Evolutionary conservation across 2,329 filamentous ascomycete genomes (phyloP), one percentile per base, ranked within the genome.

Genomic region (Coniochaeta ligniaria): DNA sequence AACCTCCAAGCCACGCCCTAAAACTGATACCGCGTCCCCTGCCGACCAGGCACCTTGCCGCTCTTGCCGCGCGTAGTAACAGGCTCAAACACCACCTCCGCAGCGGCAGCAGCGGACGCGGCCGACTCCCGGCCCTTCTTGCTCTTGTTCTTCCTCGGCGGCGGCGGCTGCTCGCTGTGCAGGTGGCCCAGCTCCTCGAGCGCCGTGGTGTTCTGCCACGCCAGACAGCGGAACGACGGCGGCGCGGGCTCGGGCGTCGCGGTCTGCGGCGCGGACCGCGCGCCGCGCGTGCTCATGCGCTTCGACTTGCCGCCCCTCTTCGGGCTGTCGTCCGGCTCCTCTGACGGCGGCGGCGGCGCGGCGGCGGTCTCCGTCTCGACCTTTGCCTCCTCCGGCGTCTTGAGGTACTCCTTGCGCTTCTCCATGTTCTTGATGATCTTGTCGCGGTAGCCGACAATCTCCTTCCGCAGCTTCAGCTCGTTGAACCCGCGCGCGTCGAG

Each of bases 381-480:
- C 75, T 62, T 71, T 57, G 75, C 72, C 22, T 78, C 72, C 61
- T 78, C 72, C 61, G 74, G 74, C 65, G 75, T 73, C 14, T 78
- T 76, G 60, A 96, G 80, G 68, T 96, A 96, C 65, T 83, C 79
- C 63, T 85, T 85, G 63, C 96, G 88, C 69, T 87, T 88, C 67
- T 87, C 80, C 93, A 97, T 97, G 69, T 92, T 86, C 63, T 83
- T 82, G 26, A 82, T 78, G 64, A 97, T 96, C 68, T 86, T 85
- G 45, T 93, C 87, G 58, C 86, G 87, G 76, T 89, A 96, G 22
- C 81, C 76, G 58, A 88, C 78, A 4, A 99, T 82, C 72, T 98
- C 94, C 74, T 97, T 98, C 63, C 89, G 86, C 57, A 99, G 80
- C 70, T 92, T 93, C 64, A 89, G 77, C 75, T 99, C 95, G 64